Evolutionary conservation across 2,329 filamentous ascomycete genomes (phyloP).

Genomic region (Colletotrichum ledebouriae): DNA sequence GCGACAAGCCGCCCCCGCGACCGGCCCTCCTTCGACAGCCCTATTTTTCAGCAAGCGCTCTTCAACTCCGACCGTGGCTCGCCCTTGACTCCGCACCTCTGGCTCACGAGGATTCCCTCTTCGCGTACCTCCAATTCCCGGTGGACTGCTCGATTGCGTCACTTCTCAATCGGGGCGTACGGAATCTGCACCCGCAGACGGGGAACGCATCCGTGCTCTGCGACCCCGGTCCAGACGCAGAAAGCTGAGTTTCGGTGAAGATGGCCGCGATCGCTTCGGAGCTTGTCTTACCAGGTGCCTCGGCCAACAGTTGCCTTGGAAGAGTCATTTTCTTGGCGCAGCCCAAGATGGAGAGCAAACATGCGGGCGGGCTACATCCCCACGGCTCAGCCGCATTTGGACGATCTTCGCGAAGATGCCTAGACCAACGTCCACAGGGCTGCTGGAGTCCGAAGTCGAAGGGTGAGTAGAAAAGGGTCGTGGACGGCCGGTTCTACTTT

Average conservation of each 20-base stretch:
- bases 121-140: slow-evolving; percentile 6
- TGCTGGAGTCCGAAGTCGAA: slow-evolving; percentile 1
- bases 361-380: neutral
- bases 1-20: slow-evolving; percentile 39
- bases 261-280: slow-evolving; percentile 4
- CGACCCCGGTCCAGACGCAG: slow-evolving; percentile 9
- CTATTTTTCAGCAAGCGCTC: slow-evolving; percentile 27
- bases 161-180: slow-evolving; percentile 32
- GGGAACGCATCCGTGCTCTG: slow-evolving; percentile 22
- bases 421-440: slow-evolving; percentile 24
- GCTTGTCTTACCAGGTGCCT: slow-evolving; percentile 9
- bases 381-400: slow-evolving; percentile 36
- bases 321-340: slow-evolving; percentile 13
- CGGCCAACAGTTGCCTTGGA: slow-evolving; percentile 22
- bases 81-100: neutral
- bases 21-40: slow-evolving; percentile 37
- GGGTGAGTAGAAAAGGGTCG: slow-evolving; percentile 28
- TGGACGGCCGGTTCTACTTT: neutral
- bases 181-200: slow-evolving; percentile 25
- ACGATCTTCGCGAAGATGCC: slow-evolving; percentile 18
- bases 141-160: slow-evolving; percentile 20
- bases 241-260: slow-evolving; percentile 37
- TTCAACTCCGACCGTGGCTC: slow-evolving; percentile 11
- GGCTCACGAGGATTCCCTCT: neutral
- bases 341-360: neutral